Conservation (phyloP, 2,329 filamentous ascomycete genomes). For the Hypoxylon sp. region DNA sequence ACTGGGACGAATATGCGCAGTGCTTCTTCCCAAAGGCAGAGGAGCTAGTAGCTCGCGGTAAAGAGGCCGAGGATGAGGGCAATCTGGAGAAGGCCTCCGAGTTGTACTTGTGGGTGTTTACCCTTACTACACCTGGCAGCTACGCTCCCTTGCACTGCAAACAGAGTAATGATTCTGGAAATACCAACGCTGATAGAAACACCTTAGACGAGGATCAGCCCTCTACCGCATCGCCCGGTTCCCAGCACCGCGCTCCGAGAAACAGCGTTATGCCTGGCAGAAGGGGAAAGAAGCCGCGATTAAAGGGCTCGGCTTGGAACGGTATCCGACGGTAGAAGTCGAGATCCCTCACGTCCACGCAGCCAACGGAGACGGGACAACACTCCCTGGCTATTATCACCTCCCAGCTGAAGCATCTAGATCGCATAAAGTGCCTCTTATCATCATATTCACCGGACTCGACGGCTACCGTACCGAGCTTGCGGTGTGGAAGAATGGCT, state of each 20-base stretch:
- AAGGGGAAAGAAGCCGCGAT: slow-evolving; percentile 50
- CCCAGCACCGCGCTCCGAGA: slow-evolving; percentile 51
- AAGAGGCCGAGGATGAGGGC: slow-evolving; percentile 40
- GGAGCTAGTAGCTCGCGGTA: slow-evolving; percentile 46
- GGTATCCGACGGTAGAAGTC: slow-evolving; percentile 49
- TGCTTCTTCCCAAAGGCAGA: slow-evolving; percentile 53
- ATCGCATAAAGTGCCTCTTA: slow-evolving; percentile 42
- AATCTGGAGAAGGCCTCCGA: slow-evolving; percentile 51
- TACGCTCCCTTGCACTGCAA: too few species aligned
- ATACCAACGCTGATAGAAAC: not conserved
- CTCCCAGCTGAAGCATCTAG: slow-evolving; percentile 44
- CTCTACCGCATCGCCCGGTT: slow-evolving; percentile 55
- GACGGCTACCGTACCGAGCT: slow-evolving; percentile 54
- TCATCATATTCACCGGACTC: slow-evolving; percentile 50
- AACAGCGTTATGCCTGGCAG: slow-evolving; percentile 50
- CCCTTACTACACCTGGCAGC: not conserved
- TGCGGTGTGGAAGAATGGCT: slow-evolving; percentile 53
- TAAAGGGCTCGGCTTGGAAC: slow-evolving; percentile 48
- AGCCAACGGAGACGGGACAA: slow-evolving; percentile 43
- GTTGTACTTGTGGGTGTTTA: slow-evolving; percentile 50
- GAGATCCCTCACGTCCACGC: slow-evolving; percentile 50
- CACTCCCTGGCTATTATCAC: slow-evolving; percentile 51
- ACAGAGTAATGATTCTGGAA: too few species aligned
- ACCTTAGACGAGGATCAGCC: slow-evolving; percentile 50
- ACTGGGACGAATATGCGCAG: slow-evolving; percentile 55